phyloP scores from a whole-genome alignment of 2,329 filamentous ascomycete genomes.

The Beauveria sp. region DNA sequence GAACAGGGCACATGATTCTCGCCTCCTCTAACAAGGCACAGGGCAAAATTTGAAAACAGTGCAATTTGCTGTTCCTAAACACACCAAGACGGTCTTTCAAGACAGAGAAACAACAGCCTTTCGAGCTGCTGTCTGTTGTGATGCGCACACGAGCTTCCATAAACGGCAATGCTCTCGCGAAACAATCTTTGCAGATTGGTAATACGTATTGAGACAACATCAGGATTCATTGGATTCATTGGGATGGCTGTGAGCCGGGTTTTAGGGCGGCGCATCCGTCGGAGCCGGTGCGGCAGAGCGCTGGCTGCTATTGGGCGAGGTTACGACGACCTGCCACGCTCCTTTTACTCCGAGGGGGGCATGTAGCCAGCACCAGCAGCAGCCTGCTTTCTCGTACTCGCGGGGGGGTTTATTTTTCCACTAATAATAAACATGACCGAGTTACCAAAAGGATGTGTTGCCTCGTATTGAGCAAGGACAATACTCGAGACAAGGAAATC shows the following conservation, averaged over 20 bases:
- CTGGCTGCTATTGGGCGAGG: background rate
- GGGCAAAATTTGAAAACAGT: no score
- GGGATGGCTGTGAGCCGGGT: background rate
- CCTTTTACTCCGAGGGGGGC: background rate
- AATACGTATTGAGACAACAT: background rate
- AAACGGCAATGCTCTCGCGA: slow-evolving; percentile 3
- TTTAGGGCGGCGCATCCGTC: slow-evolving; percentile 2
- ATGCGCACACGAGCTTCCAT: slow-evolving; percentile 1
- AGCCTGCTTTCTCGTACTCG: background rate
- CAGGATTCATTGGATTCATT: background rate
- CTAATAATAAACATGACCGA: background rate
- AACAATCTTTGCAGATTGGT: background rate
- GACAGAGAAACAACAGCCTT: background rate
- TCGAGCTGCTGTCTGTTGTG: background rate
- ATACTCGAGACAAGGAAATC: background rate
- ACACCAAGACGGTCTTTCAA: background rate
- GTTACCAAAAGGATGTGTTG: background rate
- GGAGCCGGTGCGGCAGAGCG: slow-evolving; percentile 8
- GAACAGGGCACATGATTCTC: background rate
- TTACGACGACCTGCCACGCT: background rate
- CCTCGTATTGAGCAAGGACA: background rate
- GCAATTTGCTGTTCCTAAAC: background rate
- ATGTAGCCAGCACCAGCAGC: background rate
- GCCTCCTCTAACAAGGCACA: no score
- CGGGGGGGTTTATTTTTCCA: background rate